These are phyloP conservation scores for Sclerotinia borealis DNA, from an alignment of 2,329 filamentous ascomycete species.

Conservation along the genomic window DNA sequence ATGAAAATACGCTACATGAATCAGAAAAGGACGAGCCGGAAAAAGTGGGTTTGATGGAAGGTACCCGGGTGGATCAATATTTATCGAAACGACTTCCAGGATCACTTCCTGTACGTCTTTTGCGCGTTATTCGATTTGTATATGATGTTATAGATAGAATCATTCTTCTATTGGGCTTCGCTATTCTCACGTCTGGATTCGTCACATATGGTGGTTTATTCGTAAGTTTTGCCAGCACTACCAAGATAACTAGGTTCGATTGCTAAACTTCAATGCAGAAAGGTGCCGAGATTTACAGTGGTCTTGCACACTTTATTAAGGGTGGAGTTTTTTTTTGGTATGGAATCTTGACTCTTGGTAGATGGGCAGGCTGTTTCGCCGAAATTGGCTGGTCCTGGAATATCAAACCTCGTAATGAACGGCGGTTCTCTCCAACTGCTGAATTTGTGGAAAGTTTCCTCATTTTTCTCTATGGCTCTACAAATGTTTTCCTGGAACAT, in stretches of 20 bases:
- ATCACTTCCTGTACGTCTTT: conserved; percentile 49
- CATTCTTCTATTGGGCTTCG: conserved; percentile 72
- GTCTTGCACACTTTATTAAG: conserved; percentile 89
- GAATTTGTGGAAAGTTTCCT: conserved; percentile 87
- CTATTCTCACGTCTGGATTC: conserved; percentile 64
- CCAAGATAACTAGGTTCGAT: background rate
- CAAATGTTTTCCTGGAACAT: conserved; percentile 90
- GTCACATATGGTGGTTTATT: conserved; percentile 79
- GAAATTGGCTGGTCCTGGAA: conserved; percentile 97
- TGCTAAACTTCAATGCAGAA: conserved; percentile 43
- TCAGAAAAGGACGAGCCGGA: conserved; percentile 44
- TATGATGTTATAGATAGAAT: conserved; percentile 70
- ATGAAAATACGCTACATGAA: conserved; percentile 21
- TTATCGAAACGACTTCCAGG: conserved; percentile 49
- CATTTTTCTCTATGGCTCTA: conserved; percentile 83
- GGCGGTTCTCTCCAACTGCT: conserved; percentile 62
- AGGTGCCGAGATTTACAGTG: conserved; percentile 63
- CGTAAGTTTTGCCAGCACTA: conserved; percentile 47
- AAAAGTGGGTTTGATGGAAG: conserved; percentile 37
- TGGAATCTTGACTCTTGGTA: conserved; percentile 76
- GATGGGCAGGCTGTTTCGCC: conserved; percentile 85
- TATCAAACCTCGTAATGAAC: conserved; percentile 50
- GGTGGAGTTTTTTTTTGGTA: conserved; percentile 94
- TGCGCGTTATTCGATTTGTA: conserved; percentile 50
- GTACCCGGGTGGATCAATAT: conserved; percentile 42